Evolutionary conservation across 768 basidiomycete species (phyloP).

Genomic region (Boletus reticulatus): DNA sequence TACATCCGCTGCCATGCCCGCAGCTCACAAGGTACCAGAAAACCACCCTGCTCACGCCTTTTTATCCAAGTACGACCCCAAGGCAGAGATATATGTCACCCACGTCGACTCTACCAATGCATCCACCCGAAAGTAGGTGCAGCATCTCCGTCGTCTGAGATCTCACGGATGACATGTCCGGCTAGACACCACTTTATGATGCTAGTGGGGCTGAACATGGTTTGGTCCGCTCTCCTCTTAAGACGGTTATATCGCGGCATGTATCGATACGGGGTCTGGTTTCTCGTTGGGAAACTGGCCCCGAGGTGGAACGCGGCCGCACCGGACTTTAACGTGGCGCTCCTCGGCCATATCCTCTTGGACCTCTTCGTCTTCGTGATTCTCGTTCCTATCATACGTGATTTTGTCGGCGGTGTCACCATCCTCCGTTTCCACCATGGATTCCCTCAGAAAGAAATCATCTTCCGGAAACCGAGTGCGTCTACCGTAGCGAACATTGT

Average conservation of each 20-base stretch:
- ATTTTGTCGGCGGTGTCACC: slow-evolving; percentile 19
- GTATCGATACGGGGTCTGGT: slow-evolving; percentile 30
- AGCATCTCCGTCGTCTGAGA: neutral
- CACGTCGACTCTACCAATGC: slow-evolving; percentile 23
- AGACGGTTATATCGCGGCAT: slow-evolving; percentile 23
- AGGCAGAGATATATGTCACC: slow-evolving; percentile 29
- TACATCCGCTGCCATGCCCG: slow-evolving; percentile 24
- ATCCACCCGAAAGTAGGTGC: slow-evolving; percentile 25
- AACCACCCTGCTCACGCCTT: slow-evolving; percentile 25
- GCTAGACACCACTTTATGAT: slow-evolving; percentile 27
- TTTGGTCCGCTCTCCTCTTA: slow-evolving; percentile 23
- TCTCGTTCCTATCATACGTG: slow-evolving; percentile 23
- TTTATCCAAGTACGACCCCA: slow-evolving; percentile 15
- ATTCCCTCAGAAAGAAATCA: slow-evolving; percentile 26
- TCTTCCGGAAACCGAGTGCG: slow-evolving; percentile 31
- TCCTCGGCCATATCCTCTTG: slow-evolving; percentile 25
- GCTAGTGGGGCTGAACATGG: slow-evolving; percentile 24
- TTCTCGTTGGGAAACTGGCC: slow-evolving; percentile 19
- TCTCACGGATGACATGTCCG: slow-evolving; percentile 10
- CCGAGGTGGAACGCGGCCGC: slow-evolving; percentile 11
- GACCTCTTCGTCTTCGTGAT: slow-evolving; percentile 28
- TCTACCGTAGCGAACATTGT: slow-evolving; percentile 26
- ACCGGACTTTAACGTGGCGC: slow-evolving; percentile 12
- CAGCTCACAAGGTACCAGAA: slow-evolving; percentile 24
- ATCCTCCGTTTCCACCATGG: slow-evolving; percentile 26